phyloP scores from a whole-genome alignment of 805 yeast genomes.

The Saccharomycopsis guyanensis region DNA sequence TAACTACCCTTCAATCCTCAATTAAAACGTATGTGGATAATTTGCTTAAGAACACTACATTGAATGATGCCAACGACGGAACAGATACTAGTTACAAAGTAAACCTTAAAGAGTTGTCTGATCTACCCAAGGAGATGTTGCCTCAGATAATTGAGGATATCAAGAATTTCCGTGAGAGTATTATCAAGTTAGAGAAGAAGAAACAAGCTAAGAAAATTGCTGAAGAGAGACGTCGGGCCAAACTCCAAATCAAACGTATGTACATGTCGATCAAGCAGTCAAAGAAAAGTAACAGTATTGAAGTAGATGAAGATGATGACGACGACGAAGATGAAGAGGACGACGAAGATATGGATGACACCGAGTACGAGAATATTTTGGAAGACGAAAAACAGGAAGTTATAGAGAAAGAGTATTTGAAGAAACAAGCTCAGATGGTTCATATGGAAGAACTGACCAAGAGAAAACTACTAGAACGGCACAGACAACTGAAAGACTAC shows the following conservation, averaged over 20 bases:
- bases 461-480: constrained; percentile 22
- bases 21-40: background rate
- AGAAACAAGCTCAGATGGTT: constrained; percentile 21
- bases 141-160: constrained; percentile 47
- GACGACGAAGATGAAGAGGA: constrained; percentile 24
- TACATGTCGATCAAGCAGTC: constrained; percentile 32
- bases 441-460: constrained; percentile 20
- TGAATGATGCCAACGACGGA: background rate
- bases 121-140: constrained; percentile 46
- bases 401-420: constrained; percentile 24
- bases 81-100: constrained; percentile 34
- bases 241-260: constrained; percentile 38
- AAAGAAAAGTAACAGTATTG: constrained; percentile 16
- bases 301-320: constrained; percentile 24
- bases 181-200: constrained; percentile 42
- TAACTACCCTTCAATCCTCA: no score
- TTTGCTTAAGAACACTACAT: background rate
- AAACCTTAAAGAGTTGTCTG: constrained; percentile 49
- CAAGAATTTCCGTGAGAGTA: constrained; percentile 48
- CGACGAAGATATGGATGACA: constrained; percentile 25
- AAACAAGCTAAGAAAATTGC: constrained; percentile 42
- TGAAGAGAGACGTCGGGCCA: constrained; percentile 42
- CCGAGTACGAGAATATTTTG: constrained; percentile 27
- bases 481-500: constrained; percentile 28
- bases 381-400: constrained; percentile 26